Evolutionary conservation across 106 monocot species (phyloP).

Genomic region (Phalaenopsis aphrodite): DNA sequence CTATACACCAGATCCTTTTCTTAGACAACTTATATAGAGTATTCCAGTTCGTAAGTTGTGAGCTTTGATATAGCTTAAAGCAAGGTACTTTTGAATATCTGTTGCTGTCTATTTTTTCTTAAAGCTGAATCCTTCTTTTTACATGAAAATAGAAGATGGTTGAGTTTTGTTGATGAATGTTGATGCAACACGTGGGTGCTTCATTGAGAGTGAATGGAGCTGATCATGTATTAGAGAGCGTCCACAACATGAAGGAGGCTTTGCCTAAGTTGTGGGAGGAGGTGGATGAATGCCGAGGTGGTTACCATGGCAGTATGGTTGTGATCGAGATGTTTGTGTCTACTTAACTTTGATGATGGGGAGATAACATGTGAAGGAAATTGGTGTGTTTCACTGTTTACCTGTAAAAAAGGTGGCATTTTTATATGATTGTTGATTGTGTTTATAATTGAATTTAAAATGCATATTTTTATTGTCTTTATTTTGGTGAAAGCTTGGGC

Average conservation of each 20-base stretch:
- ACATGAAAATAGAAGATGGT: background rate
- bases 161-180: background rate
- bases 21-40: constrained; percentile 50
- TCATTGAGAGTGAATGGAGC: constrained; percentile 46
- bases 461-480: too few species aligned
- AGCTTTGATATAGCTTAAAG: constrained; percentile 4
- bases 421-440: too few species aligned
- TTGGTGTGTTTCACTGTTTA: background rate
- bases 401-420: too few species aligned
- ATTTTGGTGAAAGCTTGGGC: too few species aligned
- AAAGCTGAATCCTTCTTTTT: background rate
- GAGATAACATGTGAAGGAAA: background rate
- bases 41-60: constrained; percentile 74
- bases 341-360: constrained; percentile 23
- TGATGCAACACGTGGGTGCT: constrained; percentile 53
- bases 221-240: constrained; percentile 62
- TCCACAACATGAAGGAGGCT: constrained; percentile 80
- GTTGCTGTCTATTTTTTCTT: background rate
- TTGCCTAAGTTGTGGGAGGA: constrained; percentile 78
- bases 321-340: constrained; percentile 65
- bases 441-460: too few species aligned
- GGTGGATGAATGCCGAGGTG: constrained; percentile 33
- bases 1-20: constrained; percentile 58
- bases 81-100: background rate
- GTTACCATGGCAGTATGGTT: constrained; percentile 27